These are phyloP conservation scores for Amanita pseudoporphyria DNA, from an alignment of 768 basidiomycete genomes.

Conservation along the genomic window DNA sequence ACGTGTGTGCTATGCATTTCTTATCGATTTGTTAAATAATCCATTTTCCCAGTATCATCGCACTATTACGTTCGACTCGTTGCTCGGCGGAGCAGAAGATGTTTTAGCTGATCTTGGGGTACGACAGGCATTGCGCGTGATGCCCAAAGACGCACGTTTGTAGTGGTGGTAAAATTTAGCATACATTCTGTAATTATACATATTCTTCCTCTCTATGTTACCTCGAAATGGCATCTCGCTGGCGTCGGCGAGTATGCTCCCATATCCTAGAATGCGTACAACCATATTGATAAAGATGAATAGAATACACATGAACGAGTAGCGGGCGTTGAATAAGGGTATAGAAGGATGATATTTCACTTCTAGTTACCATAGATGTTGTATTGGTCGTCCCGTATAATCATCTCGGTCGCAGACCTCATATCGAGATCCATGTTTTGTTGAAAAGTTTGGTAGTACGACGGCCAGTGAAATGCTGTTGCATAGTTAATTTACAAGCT, in stretches of 20 bases:
- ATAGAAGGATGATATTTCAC: background rate
- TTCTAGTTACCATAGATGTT: background rate
- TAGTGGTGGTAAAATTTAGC: conserved; percentile 18
- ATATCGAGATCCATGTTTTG: conserved; percentile 28
- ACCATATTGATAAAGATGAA: background rate
- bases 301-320: background rate
- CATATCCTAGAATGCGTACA: background rate
- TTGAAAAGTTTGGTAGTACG: conserved; percentile 22
- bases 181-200: background rate
- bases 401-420: conserved; percentile 11
- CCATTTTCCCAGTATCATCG: conserved; percentile 42
- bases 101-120: conserved; percentile 70
- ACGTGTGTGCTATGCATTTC: conserved; percentile 31
- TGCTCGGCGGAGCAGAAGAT: conserved; percentile 67
- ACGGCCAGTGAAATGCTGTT: conserved; percentile 29
- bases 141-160: conserved; percentile 57
- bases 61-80: conserved; percentile 55
- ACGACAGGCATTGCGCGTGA: conserved; percentile 58
- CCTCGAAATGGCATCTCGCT: background rate
- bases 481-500: background rate
- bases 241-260: background rate
- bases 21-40: conserved; percentile 8
- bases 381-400: conserved; percentile 16
- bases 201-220: background rate
- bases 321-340: background rate